Percentiles rank a stretch among this genome's conserved stretches.
phyloP scores from a whole-genome alignment of 176 grass and related monocot species.

The Pontederia crassipes region DNA sequence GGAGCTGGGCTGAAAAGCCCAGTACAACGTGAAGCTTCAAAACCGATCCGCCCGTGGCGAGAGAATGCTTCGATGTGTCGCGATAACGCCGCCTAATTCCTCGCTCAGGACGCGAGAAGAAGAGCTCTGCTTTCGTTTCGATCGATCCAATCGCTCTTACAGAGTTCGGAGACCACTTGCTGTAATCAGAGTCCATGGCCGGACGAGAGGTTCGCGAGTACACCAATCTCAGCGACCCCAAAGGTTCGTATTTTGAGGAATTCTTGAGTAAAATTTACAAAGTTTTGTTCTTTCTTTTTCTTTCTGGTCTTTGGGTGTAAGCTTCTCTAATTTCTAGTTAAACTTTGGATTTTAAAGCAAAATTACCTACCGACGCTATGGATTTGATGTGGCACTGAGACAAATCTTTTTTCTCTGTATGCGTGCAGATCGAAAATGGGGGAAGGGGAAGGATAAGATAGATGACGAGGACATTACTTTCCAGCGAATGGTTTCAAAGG shows the following conservation, averaged over 20 bases:
- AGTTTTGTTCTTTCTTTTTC: no score
- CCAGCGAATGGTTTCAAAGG: slow-evolving; percentile 98
- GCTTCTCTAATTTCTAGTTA: no score
- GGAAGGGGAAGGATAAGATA: slow-evolving; percentile 95
- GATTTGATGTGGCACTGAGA: background rate
- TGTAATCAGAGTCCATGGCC: slow-evolving; percentile 34
- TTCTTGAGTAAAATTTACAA: no score
- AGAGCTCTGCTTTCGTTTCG: background rate
- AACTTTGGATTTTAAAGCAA: no score
- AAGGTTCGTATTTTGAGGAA: slow-evolving; percentile 28
- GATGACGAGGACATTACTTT: slow-evolving; percentile 96
- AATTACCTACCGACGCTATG: no score
- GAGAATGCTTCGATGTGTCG: background rate
- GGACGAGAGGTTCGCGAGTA: slow-evolving; percentile 96
- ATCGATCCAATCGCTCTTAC: background rate
- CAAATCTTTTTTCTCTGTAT: background rate
- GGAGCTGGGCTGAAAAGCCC: no score
- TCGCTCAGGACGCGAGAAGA: background rate
- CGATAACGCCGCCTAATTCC: background rate
- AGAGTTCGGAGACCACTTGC: background rate
- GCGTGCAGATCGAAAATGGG: slow-evolving; percentile 66
- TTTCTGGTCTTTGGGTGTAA: no score
- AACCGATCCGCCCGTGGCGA: no score
- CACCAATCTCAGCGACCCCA: slow-evolving; percentile 97
- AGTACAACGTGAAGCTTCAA: no score